Conservation (phyloP, 2,329 filamentous ascomycete species). For the Lecanoromycetidae sp. region DNA sequence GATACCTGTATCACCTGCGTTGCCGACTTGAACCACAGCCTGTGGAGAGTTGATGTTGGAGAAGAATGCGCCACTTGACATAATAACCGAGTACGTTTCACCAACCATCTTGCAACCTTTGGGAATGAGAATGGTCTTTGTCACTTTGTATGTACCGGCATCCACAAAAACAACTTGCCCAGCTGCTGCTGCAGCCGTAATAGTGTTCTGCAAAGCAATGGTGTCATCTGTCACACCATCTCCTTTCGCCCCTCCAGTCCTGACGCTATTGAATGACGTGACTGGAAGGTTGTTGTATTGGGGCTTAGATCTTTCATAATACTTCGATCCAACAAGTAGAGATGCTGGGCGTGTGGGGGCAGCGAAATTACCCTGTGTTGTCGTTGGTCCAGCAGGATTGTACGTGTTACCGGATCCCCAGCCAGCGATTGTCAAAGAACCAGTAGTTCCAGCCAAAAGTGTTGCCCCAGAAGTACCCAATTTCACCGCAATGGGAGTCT, state of each 20-base stretch:
- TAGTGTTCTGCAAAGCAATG: conserved; percentile 44
- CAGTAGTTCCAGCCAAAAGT: conserved; percentile 26
- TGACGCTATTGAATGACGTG: conserved; percentile 34
- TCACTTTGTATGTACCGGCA: conserved; percentile 44
- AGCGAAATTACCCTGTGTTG: conserved; percentile 33
- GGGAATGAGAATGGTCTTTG: conserved; percentile 37
- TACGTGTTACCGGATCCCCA: conserved; percentile 37
- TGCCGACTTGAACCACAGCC: conserved; percentile 56
- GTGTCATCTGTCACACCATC: conserved; percentile 50
- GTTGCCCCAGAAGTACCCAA: conserved; percentile 28
- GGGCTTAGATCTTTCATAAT: conserved; percentile 42
- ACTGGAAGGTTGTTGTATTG: conserved; percentile 36
- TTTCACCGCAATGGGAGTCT: conserved; percentile 35
- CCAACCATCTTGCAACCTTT: conserved; percentile 30
- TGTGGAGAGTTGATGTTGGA: conserved; percentile 46
- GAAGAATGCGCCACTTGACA: conserved; percentile 46
- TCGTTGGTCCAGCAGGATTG: conserved; percentile 32
- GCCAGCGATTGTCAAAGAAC: conserved; percentile 27
- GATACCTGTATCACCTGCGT: conserved; percentile 48
- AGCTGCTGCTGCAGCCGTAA: conserved; percentile 38
- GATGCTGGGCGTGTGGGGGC: conserved; percentile 32
- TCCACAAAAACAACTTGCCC: conserved; percentile 46
- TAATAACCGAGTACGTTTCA: conserved; percentile 40
- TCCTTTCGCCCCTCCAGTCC: conserved; percentile 34
- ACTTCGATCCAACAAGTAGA: conserved; percentile 36